Percentiles rank a stretch among this genome's conserved stretches.
These are phyloP conservation scores for Phytophthora hybrid DNA, from an alignment of 352 stramenopile species.

Conservation along the genomic window DNA sequence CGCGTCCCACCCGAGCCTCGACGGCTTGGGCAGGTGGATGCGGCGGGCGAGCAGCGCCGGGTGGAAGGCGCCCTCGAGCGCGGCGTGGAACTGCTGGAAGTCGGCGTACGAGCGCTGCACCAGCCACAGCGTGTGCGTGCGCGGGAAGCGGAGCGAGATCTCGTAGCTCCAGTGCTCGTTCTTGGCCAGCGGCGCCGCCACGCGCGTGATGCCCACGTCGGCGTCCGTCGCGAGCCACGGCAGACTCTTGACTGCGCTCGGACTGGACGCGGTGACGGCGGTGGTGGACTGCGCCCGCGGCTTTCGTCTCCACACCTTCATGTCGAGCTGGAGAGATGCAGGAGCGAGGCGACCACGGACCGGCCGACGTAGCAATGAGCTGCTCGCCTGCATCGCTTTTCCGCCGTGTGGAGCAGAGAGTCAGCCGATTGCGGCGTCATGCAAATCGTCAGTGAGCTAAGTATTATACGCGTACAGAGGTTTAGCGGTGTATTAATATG, in stretches of 20 bases:
- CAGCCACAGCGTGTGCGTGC: conserved; percentile 49
- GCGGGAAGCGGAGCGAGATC: conserved; percentile 65
- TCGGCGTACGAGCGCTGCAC: conserved; percentile 59
- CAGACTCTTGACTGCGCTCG: background rate
- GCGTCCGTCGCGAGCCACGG: conserved; percentile 54
- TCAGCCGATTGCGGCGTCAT: conserved; percentile 1
- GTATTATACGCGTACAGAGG: too few species aligned
- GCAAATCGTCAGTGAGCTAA: conserved; percentile 10
- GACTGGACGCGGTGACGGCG: background rate
- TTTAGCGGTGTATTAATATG: too few species aligned
- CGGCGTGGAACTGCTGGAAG: conserved; percentile 57
- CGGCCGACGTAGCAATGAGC: conserved; percentile 22
- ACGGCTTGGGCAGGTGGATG: conserved; percentile 52
- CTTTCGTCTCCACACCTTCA: conserved; percentile 33
- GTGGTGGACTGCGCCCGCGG: background rate
- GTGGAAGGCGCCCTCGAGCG: conserved; percentile 38
- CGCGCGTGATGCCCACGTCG: conserved; percentile 61
- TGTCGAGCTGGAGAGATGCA: conserved; percentile 12
- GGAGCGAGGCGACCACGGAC: background rate
- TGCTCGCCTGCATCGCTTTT: conserved; percentile 11
- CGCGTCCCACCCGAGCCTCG: conserved; percentile 48
- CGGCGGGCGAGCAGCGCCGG: conserved; percentile 46
- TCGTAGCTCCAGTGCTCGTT: conserved; percentile 52
- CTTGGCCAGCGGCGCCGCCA: conserved; percentile 21
- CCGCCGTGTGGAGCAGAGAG: conserved; percentile 16